These are phyloP conservation scores for Auriscalpium vulgare DNA, from an alignment of 768 basidiomycete species.

Conservation along the genomic window DNA sequence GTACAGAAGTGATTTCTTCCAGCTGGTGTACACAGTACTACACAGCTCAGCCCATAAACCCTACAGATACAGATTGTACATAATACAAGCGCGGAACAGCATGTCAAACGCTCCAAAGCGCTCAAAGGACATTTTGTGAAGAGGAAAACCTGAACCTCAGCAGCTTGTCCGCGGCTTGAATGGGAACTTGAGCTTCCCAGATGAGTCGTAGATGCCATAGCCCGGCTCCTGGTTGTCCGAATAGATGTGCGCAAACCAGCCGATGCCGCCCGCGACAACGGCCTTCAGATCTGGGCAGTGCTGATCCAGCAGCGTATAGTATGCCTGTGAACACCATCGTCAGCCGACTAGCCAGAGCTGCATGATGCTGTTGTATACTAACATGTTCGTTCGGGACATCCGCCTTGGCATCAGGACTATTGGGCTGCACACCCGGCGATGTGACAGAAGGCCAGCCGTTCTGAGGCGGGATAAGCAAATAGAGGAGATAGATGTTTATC, in stretches of 20 bases:
- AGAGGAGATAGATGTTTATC: not conserved
- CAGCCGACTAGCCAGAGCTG: too few species aligned
- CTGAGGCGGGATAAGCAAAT: constrained; percentile 24
- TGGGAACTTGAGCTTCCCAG: constrained; percentile 48
- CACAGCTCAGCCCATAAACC: too few species aligned
- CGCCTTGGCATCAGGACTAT: constrained; percentile 53
- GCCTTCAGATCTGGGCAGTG: constrained; percentile 58
- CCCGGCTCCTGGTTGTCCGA: constrained; percentile 58
- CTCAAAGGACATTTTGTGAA: too few species aligned
- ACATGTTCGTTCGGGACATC: constrained; percentile 51
- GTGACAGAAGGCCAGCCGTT: constrained; percentile 75
- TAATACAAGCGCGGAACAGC: too few species aligned
- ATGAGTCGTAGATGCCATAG: constrained; percentile 54
- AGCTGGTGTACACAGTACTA: too few species aligned
- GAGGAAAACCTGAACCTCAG: not conserved
- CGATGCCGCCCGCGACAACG: constrained; percentile 53
- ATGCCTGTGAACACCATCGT: constrained; percentile 37
- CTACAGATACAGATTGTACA: too few species aligned
- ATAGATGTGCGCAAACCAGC: constrained; percentile 82
- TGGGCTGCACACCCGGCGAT: constrained; percentile 53
- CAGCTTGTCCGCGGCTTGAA: constrained; percentile 56
- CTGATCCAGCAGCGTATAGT: constrained; percentile 54
- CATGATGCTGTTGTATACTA: constrained; percentile 11
- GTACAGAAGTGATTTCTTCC: too few species aligned
- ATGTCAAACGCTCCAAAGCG: too few species aligned